phyloP scores from a whole-genome alignment of 306 rosid species.

The Quercus ilex region DNA sequence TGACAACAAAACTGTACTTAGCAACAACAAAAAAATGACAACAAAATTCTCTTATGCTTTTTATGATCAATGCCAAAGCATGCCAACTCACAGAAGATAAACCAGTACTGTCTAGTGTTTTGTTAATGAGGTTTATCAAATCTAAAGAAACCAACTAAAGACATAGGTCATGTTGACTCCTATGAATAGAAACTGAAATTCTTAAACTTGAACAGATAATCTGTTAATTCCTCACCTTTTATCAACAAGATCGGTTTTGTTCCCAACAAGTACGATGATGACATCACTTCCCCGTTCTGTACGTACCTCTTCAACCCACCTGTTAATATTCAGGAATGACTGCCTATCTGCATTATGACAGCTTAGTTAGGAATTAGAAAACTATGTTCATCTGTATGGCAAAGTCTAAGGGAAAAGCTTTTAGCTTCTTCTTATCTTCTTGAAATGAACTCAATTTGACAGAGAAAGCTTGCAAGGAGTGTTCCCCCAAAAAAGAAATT shows the following conservation, averaged over 20 bases:
- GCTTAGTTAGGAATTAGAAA: conserved; percentile 23
- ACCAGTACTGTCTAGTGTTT: too few species aligned
- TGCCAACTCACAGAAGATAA: not conserved
- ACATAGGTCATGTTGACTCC: not conserved
- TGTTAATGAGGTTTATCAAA: not conserved
- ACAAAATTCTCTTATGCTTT: not conserved
- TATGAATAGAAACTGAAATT: not conserved
- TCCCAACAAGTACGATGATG: conserved; percentile 91
- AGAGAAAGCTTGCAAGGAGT: not conserved
- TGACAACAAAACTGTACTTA: not conserved
- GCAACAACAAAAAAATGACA: not conserved
- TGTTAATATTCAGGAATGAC: conserved; percentile 82
- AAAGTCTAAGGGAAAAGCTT: not conserved
- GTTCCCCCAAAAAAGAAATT: not conserved
- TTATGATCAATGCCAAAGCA: not conserved
- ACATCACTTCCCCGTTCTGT: conserved; percentile 95
- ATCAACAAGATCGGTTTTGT: conserved; percentile 98
- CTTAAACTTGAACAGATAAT: not conserved
- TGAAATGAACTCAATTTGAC: not conserved
- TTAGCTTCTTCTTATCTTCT: not conserved
- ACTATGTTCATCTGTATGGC: not conserved
- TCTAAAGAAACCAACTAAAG: not conserved
- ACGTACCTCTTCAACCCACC: conserved; percentile 97
- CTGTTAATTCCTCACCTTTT: conserved; percentile 59
- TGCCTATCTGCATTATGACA: conserved; percentile 70